Conservation (phyloP, 768 basidiomycete genomes). For the Leccinellum albellum region DNA sequence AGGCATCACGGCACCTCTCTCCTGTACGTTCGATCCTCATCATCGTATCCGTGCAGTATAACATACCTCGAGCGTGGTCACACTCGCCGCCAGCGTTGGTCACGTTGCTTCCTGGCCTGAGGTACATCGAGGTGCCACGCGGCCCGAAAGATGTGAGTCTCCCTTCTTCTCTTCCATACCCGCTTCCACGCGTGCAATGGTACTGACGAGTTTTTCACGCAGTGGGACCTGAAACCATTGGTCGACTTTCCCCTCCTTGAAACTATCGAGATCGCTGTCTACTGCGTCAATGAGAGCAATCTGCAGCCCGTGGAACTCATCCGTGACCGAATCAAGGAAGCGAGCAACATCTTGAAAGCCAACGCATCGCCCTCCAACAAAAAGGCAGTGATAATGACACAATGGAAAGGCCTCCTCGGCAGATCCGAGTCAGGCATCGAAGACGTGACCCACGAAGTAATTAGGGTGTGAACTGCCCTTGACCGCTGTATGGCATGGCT, state of each 20-base stretch:
- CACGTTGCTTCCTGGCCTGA: conserved; percentile 8
- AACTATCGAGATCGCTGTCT: conserved; percentile 2
- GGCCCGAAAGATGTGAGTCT: neutral
- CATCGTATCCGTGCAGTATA: neutral
- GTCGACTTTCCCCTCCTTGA: neutral
- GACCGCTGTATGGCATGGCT: neutral
- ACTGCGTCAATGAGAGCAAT: neutral
- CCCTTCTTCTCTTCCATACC: neutral
- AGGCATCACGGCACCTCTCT: conserved; percentile 3
- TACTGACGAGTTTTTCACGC: neutral
- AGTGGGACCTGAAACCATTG: neutral
- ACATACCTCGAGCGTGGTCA: neutral
- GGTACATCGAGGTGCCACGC: neutral
- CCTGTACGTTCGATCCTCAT: conserved; percentile 4
- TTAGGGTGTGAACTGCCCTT: conserved; percentile 3
- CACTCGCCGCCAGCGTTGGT: conserved; percentile 1
- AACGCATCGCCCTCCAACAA: conserved; percentile 6
- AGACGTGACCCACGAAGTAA: neutral
- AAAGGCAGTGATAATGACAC: neutral
- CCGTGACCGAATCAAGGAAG: neutral
- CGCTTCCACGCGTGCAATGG: neutral
- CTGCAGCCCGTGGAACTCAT: neutral
- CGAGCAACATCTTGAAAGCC: conserved; percentile 1
- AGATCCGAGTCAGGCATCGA: neutral
- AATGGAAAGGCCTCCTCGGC: neutral